Base-by-base conservation (phyloP, 148 eudicot species). In the Suaeda aralocaspica region DNA sequence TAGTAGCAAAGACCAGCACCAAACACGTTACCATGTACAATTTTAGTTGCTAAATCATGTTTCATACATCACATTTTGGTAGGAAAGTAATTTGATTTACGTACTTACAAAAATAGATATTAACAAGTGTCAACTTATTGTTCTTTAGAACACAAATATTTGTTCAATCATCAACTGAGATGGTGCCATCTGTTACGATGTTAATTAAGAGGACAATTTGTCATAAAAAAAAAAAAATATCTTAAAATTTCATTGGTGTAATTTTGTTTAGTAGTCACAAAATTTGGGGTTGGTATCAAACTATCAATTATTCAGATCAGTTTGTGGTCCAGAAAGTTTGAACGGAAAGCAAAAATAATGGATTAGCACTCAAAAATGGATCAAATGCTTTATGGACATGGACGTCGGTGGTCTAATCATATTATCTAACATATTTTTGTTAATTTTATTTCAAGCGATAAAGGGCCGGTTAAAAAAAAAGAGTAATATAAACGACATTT, bases 61-160 rank as follows among this genome's bases (percentile, higher is more conserved):
- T 29, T 34, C 24, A 8, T 60, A 33, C 14, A 33, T 34, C 16
- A 60, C 44, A 13, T 31, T 7, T 22, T 3, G 59, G 22, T 73
- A 45, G 64, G 22, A 57, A 55, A 67, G 31, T 55, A 41, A 42
- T 36, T 36, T 36, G 41, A 36, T 36, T 36, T 36, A 36, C 8
- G 59, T 19, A 25, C 34, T 10, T 21, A 60, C 28, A 70, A 22
- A 26, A 33, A 46, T 12, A 25, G 25, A 34, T 49, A 33, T 67
- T 16, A 36, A 48, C 39, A 67, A 22, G 63, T 75, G 78, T 69
- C 65, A 63, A 1, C 49, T 69, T 69, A 50, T 51, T 31, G 58
- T 46, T 48, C n/a, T 41, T 49, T n/a, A 25, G 4, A 59, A 2
- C 52, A 33, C 24, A 34, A 31, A 34, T 9, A 3, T 63, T n/a